Evolutionary conservation across 78 protist species (phyloP).

Genomic region (Bigelowiella natans): DNA sequence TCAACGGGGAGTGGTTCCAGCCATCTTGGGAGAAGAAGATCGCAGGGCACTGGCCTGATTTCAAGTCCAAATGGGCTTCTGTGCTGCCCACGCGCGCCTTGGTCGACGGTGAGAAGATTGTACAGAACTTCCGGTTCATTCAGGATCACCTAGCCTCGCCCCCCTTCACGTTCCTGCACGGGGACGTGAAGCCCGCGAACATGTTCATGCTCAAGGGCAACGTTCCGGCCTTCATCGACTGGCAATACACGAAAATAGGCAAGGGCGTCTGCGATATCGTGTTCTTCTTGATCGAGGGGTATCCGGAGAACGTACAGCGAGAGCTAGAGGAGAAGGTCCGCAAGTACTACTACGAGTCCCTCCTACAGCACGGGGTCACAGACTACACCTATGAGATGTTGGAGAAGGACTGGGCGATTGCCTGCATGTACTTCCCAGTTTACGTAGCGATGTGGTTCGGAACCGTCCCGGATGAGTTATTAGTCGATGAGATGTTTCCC

Average conservation of each 20-base stretch:
- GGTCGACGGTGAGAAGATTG: too few species aligned
- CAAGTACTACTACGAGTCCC: not conserved
- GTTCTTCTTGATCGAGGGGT: not conserved
- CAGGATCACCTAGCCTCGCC: too few species aligned
- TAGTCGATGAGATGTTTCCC: not conserved
- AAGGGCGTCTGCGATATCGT: not conserved
- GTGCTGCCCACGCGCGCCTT: too few species aligned
- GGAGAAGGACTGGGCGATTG: not conserved
- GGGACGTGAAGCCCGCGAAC: constrained; percentile 11
- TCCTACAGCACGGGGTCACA: not conserved
- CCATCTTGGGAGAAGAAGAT: not conserved
- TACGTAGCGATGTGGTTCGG: not conserved
- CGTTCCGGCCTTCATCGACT: constrained; percentile 13
- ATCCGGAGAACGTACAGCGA: not conserved
- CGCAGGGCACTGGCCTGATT: not conserved
- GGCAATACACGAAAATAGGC: constrained; percentile 10
- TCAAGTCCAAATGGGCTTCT: too few species aligned
- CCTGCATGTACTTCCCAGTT: not conserved
- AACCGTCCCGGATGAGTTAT: not conserved
- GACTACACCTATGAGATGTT: not conserved
- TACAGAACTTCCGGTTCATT: too few species aligned
- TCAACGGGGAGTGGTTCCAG: not conserved
- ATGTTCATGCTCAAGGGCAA: constrained; percentile 1
- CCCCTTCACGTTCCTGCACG: constrained; percentile 2
- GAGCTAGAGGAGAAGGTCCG: not conserved